phyloP scores from a whole-genome alignment of 2,329 filamentous ascomycete genomes.

The Chaetomiaceae sp. region DNA sequence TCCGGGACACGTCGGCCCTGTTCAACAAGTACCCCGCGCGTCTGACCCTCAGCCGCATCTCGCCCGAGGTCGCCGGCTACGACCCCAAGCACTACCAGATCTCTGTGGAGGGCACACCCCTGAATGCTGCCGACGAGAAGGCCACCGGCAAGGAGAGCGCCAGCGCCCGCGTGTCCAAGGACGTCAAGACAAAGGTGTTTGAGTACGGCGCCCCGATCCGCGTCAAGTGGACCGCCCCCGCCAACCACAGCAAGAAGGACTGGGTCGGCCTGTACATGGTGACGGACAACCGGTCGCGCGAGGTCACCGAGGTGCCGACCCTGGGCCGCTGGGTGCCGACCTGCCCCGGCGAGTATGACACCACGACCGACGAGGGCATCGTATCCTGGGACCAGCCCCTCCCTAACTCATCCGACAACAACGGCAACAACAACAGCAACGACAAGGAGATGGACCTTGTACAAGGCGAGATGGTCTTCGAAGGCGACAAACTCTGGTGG shows the following conservation, averaged over 20 bases:
- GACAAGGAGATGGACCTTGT: conserved; percentile 58
- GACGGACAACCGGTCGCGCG: conserved; percentile 83
- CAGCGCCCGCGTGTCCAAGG: conserved; percentile 61
- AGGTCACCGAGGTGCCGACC: conserved; percentile 77
- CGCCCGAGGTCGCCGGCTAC: conserved; percentile 74
- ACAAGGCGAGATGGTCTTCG: conserved; percentile 78
- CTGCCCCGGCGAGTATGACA: conserved; percentile 71
- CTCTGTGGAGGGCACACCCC: conserved; percentile 62
- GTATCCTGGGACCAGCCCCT: conserved; percentile 62
- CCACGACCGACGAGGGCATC: conserved; percentile 70
- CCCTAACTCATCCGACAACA: conserved; percentile 40
- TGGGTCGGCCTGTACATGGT: conserved; percentile 98
- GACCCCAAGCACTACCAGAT: conserved; percentile 78
- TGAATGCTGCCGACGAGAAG: conserved; percentile 50
- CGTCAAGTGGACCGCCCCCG: conserved; percentile 85
- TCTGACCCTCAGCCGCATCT: conserved; percentile 74
- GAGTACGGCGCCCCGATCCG: conserved; percentile 88
- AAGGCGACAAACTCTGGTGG: conserved; percentile 96
- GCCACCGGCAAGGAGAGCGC: conserved; percentile 70
- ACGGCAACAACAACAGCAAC: no score
- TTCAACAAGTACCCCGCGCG: conserved; percentile 88
- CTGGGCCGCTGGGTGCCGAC: conserved; percentile 87
- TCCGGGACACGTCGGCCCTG: conserved; percentile 79
- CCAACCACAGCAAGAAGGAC: conserved; percentile 82
- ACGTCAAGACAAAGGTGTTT: conserved; percentile 71